Base-by-base conservation (phyloP, 768 basidiomycete genomes). In the Mycena epipterygia region DNA sequence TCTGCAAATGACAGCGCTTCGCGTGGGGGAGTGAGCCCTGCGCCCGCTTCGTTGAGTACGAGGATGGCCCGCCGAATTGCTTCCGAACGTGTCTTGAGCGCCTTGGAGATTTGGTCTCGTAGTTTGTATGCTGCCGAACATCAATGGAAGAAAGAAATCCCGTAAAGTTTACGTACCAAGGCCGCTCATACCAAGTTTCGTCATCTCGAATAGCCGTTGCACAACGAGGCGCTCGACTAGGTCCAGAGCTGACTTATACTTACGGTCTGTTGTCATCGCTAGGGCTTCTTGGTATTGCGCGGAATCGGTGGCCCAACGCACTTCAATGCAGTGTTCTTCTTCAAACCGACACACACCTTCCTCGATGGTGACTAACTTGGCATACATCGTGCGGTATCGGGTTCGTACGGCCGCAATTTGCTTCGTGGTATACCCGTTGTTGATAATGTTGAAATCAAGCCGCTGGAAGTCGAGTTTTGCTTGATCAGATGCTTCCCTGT, bases 101-200 rank as follows among this genome's bases (percentile, higher is more conserved):
- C 60, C 29, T 62, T 48, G 1, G 17, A 7, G 25, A 62, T 21
- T 12, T 62, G 33, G 33, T 68, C 51, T 11, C 51, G 30, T 3
- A 68, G 19, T 23, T 61, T 68, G n/a, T 68, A 68, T 0, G 39
- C 67, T 68, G 23, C n/a, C n/a, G n/a, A n/a, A n/a, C n/a, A n/a
- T n/a, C 2, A n/a, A 41, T 33, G 13, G 6, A 9, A 32, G 3
- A 46, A 19, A 42, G 14, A 30, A 32, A 5, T 46, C 14, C 3
- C 71, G n/a, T 8, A 35, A 8, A 46, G 23, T 32, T 5, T 29
- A 51, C 57, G 11, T 44, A 67, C 65, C 57, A 6, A 67, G 12
- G 6, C 66, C 51, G 32, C 58, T 67, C 66, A 67, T 67, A 29
- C 66, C 66, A 1, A 67, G 57, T 32, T 67, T 67, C 3, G 66